These are phyloP conservation scores for Sarocladium kiliense DNA, from an alignment of 2,329 filamentous ascomycete species.

Conservation along the genomic window DNA sequence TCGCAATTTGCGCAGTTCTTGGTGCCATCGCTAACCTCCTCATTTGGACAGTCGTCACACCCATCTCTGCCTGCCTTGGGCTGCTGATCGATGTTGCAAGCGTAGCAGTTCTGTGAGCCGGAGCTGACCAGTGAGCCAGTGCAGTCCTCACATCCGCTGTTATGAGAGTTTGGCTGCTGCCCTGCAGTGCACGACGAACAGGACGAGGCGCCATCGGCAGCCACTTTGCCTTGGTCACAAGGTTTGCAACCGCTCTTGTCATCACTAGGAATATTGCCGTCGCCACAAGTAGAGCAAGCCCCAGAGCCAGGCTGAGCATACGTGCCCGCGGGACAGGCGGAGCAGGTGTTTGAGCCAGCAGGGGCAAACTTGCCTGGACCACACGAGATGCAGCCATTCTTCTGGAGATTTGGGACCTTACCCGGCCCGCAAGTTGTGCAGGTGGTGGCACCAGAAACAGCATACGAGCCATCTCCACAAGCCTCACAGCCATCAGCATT, in stretches of 20 bases:
- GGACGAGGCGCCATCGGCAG: neutral
- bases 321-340: neutral
- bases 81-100: neutral
- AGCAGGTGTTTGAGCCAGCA: neutral
- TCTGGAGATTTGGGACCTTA: neutral
- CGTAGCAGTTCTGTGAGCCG: neutral
- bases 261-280: neutral
- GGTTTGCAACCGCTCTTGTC: neutral
- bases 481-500: neutral
- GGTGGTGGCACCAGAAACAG: neutral
- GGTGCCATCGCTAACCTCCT: slow-evolving; percentile 1
- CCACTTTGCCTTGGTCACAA: neutral
- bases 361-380: neutral
- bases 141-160: neutral
- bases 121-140: neutral
- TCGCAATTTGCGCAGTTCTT: neutral
- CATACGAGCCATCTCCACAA: neutral
- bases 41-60: neutral
- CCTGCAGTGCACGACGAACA: neutral
- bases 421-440: neutral
- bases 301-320: neutral
- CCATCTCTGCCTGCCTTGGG: neutral
- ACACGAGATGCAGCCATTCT: neutral
- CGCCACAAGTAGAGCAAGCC: neutral
- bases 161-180: neutral